Base-by-base conservation (phyloP, 2,329 filamentous ascomycete genomes). In the Colletotrichum eremochloae region DNA sequence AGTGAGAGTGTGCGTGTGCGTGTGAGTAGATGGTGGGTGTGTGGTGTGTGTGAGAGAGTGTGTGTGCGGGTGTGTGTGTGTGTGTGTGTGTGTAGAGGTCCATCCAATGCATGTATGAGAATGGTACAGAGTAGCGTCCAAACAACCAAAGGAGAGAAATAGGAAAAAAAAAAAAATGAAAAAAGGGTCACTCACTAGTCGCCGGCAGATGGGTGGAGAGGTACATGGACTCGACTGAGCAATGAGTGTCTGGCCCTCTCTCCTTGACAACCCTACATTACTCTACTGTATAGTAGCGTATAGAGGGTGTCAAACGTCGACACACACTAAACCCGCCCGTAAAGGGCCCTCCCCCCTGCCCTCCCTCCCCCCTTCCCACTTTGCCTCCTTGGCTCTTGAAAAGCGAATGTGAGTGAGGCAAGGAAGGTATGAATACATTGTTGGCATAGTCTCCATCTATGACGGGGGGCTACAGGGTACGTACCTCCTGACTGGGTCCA, bases 251-350 rank as follows among this genome's bases (percentile, higher is more conserved):
- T 58, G 56, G 31, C 56, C 38, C 56, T 58, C 55, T 44, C 44
- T 57, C 55, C 24, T 33, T 15, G 29, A 53, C 5, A 29, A 58
- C 62, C 48, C 50, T 64, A 64, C 62, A 56, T 56, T 64, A 56
- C 62, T 64, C 62, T 64, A 64, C 50, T 64, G 50, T 40, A 55
- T 14, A 55, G 61, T 63, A 53, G 61, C 14, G 61, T 63, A 63
- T 46, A 62, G 61, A 53, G 61, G 61, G 61, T 52, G 61, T 53
- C 36, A 38, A 40, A 36, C 15, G n/a, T 58, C 55, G 36, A 42
- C 56, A 52, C 61, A 63, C 48, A 63, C 61, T 63, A 63, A 63
- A 63, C n/a, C 20, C 31, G n/a, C 38, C 36, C 24, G 48, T 31
- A 36, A 63, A 52, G 46, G 15, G 24, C 2, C 5, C 6, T 15